These are phyloP conservation scores for Hymenotorrendiella dingleyae DNA, from an alignment of 2,329 filamentous ascomycete genomes.

Conservation along the genomic window DNA sequence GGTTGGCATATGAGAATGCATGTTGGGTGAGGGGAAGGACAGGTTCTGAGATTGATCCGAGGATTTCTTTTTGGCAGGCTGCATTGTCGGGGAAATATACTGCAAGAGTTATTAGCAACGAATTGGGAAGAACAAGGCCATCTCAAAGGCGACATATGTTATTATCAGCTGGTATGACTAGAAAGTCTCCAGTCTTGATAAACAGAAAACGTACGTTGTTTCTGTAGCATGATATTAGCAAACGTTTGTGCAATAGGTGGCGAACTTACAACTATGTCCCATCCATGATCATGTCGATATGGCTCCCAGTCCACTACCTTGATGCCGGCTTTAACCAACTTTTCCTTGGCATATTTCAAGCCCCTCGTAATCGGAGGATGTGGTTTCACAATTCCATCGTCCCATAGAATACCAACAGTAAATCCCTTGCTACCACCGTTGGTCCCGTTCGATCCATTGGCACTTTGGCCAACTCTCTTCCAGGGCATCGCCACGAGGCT, in stretches of 20 bases:
- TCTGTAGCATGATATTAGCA: no score
- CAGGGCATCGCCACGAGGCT: conserved; percentile 32
- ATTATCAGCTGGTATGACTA: no score
- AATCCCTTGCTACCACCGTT: conserved; percentile 30
- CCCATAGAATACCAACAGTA: conserved; percentile 30
- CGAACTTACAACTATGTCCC: no score
- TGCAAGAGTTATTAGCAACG: no score
- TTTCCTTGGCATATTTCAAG: conserved; percentile 23
- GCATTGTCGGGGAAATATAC: conserved; percentile 9
- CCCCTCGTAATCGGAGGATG: conserved; percentile 32
- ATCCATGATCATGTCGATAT: conserved; percentile 8
- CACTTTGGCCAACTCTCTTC: conserved; percentile 14
- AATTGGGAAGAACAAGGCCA: no score
- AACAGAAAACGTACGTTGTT: no score
- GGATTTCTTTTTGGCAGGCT: conserved; percentile 2
- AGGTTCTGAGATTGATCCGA: conserved; percentile 8
- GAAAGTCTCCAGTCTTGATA: no score
- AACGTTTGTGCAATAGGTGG: no score
- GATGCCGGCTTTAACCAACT: conserved; percentile 28
- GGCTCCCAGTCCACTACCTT: conserved; percentile 45
- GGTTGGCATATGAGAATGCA: conserved; percentile 1
- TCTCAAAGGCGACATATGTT: no score
- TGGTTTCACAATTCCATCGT: conserved; percentile 28
- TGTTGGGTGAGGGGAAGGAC: conserved; percentile 11
- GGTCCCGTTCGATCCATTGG: conserved; percentile 23